A percentile compares a stretch with the other conserved stretches of the same genome.
phyloP scores from a whole-genome alignment of 169 alveolate species.

The Ichthyophthirius multifiliis region DNA sequence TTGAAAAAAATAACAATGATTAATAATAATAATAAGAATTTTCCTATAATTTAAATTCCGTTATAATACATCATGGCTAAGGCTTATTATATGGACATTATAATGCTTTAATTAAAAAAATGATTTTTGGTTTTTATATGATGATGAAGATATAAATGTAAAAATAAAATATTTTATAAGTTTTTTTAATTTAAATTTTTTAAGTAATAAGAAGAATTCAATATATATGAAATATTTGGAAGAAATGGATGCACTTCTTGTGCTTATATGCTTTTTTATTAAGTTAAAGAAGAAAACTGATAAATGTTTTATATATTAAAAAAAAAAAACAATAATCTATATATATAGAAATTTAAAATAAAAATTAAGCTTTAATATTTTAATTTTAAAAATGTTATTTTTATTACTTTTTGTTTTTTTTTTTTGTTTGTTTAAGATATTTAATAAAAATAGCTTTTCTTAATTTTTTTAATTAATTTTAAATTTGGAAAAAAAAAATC shows the following conservation, averaged over 20 bases:
- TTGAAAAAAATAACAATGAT: neutral
- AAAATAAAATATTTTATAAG: neutral
- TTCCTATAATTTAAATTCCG: constrained; percentile 48
- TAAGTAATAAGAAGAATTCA: constrained; percentile 20
- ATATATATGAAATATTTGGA: constrained; percentile 14
- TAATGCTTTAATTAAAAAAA: constrained; percentile 44
- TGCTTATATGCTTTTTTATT: constrained; percentile 44
- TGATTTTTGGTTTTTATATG: constrained; percentile 63
- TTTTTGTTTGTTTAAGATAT: too few species aligned
- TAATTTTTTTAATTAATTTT: too few species aligned
- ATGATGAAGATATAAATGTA: constrained; percentile 58
- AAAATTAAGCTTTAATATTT: too few species aligned
- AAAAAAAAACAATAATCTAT: too few species aligned
- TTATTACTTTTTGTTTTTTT: too few species aligned
- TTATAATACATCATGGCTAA: constrained; percentile 67
- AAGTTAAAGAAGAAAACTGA: neutral
- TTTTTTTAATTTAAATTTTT: neutral
- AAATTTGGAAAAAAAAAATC: too few species aligned
- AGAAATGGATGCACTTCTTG: constrained; percentile 11
- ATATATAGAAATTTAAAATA: too few species aligned
- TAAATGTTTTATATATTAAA: too few species aligned
- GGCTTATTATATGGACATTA: constrained; percentile 72
- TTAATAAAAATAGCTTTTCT: too few species aligned
- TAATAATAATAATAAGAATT: constrained; percentile 11
- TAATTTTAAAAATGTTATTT: too few species aligned